Percentiles rank a stretch among this genome's conserved stretches.
These are phyloP conservation scores for Yarrowia hollandica DNA, from an alignment of 805 yeast genomes.

Conservation along the genomic window DNA sequence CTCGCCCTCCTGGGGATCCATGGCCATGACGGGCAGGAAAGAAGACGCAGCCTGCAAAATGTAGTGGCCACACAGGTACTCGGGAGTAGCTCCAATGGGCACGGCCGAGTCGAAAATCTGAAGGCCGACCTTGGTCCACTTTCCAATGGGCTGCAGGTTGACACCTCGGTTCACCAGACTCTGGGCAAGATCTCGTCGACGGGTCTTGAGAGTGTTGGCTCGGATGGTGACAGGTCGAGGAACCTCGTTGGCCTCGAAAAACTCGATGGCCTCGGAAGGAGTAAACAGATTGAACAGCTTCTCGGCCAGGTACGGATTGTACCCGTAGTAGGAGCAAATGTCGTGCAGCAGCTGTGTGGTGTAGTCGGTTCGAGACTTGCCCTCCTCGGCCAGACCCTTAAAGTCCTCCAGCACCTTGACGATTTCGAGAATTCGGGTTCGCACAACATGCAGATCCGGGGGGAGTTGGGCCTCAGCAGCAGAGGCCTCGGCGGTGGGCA, in stretches of 20 bases:
- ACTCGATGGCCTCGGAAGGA: constrained; percentile 96
- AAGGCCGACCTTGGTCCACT: constrained; percentile 97
- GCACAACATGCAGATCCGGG: constrained; percentile 73
- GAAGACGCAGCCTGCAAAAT: constrained; percentile 98
- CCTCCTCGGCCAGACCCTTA: constrained; percentile 77
- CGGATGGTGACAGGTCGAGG: constrained; percentile 95
- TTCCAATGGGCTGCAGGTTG: constrained; percentile 92
- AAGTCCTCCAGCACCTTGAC: constrained; percentile 92
- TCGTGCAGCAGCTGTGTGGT: constrained; percentile 75
- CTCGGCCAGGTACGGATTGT: constrained; percentile 87
- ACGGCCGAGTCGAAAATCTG: constrained; percentile 98
- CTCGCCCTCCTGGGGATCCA: constrained; percentile 96
- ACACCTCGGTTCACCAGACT: constrained; percentile 95
- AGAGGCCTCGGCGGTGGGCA: constrained; percentile 70
- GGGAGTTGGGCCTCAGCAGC: constrained; percentile 49
- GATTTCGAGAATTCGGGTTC: constrained; percentile 94
- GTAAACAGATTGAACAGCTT: constrained; percentile 87
- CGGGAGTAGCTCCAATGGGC: constrained; percentile 99
- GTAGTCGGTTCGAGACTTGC: constrained; percentile 82
- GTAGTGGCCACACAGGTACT: constrained; percentile 95
- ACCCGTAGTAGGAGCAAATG: constrained; percentile 91
- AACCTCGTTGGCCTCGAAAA: constrained; percentile 97
- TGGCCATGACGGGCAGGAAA: constrained; percentile 95
- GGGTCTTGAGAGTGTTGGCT: constrained; percentile 92
- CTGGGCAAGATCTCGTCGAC: constrained; percentile 95